Evolutionary conservation across 1,139 yeast species (phyloP), one percentile per base, ranked within the genome.

Genomic region (Debaryomyces subglobosus): DNA sequence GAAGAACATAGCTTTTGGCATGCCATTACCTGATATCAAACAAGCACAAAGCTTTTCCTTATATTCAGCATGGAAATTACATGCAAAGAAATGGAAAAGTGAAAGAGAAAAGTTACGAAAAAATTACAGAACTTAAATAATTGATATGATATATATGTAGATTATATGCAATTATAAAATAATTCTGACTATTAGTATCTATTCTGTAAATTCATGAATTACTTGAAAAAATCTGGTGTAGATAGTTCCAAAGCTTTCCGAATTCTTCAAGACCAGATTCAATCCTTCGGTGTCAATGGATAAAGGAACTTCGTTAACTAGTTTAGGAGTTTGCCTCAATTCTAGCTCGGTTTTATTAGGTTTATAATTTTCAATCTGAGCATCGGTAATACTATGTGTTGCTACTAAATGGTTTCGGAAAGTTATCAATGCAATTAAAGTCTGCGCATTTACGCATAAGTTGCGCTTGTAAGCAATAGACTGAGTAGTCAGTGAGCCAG

Each of bases 331-430:
- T 29, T 55, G 61, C 45, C 64, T 63, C 42, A 65, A 56, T 30
- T 71, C 76, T 9, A 57, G 42, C 35, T 69, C 71, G 2, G 58
- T 57, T 38, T 56, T 57, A 13, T 59, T 57, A 2, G 72, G 68
- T 15, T 59, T 56, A 46, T 61, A 67, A 1, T 49, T 53, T 39
- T 62, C 64, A 44, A 69, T 55, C 34, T 60, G 58, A 3, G 53
- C 53, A 4, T 52, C 51, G 8, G 58, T 48, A 2, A 74, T 53
- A 24, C 55, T 57, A 49, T 65, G 70, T 25, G 59, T 61, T 4
- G 51, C 48, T 0, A 56, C 49, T 35, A 71, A 52, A 39, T 53
- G 54, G 16, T 55, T 59, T 34, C 66, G 56, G 38, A 69, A 62
- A 29, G 55, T 55, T 5, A 68, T 49, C 23, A 68, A 45, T 1